These are phyloP conservation scores for Eutrema salsugineum DNA, from an alignment of 441 rosid genomes.

Conservation along the genomic window DNA sequence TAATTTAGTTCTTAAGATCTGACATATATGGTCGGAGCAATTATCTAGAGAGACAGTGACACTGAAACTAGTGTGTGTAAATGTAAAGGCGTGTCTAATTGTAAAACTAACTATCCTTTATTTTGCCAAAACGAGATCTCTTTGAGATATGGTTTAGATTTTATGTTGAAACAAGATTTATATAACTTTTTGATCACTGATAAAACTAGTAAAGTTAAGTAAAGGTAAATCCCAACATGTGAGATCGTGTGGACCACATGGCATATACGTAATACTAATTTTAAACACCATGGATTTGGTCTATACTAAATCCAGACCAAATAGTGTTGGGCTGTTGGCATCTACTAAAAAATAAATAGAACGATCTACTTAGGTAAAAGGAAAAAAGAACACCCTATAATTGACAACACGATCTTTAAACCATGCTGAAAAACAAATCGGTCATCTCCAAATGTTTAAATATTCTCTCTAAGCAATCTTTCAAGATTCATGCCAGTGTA, in stretches of 20 bases:
- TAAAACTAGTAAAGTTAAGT: conserved; percentile 12
- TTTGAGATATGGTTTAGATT: conserved; percentile 20
- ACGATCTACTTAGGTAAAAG: not conserved
- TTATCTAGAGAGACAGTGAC: too few species aligned
- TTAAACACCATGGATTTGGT: conserved; percentile 33
- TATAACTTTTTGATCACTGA: not conserved
- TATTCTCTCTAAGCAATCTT: not conserved
- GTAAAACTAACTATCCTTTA: not conserved
- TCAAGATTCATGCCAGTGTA: conserved; percentile 10
- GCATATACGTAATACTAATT: not conserved
- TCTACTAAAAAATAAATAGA: not conserved
- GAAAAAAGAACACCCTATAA: not conserved
- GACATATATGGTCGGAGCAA: too few species aligned
- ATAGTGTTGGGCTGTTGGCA: conserved; percentile 23
- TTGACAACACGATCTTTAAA: conserved; percentile 11
- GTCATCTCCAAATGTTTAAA: not conserved
- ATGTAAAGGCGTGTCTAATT: not conserved
- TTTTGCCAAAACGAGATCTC: conserved; percentile 6
- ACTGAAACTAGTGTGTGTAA: not conserved
- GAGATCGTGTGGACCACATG: conserved; percentile 30
- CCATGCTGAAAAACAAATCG: not conserved
- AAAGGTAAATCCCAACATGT: conserved; percentile 23
- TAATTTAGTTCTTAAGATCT: too few species aligned
- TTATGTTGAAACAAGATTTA: conserved; percentile 22
- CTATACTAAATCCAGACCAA: conserved; percentile 25